Evolutionary conservation across 371 early-diverging fungal species (phyloP), one percentile per base, ranked within the genome.

Genomic region (Nematocida sp.): DNA sequence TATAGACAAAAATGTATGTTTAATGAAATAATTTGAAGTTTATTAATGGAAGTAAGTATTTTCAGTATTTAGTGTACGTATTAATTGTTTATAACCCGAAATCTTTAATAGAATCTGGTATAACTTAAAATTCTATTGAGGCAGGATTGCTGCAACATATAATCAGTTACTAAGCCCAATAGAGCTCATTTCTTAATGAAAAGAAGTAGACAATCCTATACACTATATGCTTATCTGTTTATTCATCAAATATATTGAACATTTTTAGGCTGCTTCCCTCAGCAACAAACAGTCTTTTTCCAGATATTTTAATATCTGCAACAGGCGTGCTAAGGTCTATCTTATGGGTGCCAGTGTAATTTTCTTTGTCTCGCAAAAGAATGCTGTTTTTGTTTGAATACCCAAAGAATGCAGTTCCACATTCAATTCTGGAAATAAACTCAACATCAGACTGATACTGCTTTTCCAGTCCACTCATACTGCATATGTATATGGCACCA

Each of bases 241-340:
- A 64, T 42, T 78, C 75, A 39, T 75, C 80, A 57, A 78, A 70
- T 6, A 78, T 78, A 42, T 78, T 78, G 45, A 78, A 78, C 25
- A 78, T 56, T 40, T 78, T 78, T 18, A 78, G 60, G 2, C 61
- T 39, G 15, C 25, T 40, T 25, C 57, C 80, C 25, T 66, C 66
- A 0, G 80, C 71, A 9, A 70, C 61, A 62, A 78, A 78, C 4
- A 78, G 71, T 45, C 80, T 25, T 47, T 78, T 78, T 44, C 80
- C 80, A 7, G 80, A 67, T 39, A 78, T 71, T 42, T 78, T 78
- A 45, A 78, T 71, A 56, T 78, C 80, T 13, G 80, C 23, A 9
- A 78, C 62, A 52, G 44, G 61, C 13, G 44, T 27, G 4, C 25
- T 20, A 18, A 78, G n/a, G 0, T 78, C 80, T 60, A 78, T 69